Base-by-base conservation (phyloP, 441 rosid genomes). In the Iberis amara region DNA sequence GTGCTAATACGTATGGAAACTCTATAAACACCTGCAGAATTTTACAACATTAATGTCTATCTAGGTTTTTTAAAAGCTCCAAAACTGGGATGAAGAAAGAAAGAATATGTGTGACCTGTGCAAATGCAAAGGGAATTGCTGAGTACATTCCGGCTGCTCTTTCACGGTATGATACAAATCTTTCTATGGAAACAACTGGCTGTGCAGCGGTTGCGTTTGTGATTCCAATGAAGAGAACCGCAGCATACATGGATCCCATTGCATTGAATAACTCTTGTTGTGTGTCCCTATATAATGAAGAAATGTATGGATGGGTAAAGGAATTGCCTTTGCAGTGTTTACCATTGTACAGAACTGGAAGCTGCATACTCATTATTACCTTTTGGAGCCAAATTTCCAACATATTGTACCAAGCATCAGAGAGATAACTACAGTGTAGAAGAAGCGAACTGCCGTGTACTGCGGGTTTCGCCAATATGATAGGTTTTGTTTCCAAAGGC, bases 71-170 rank as follows among this genome's bases (percentile, higher is more conserved):
- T n/a, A n/a, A 7, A 47, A 39, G 11, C 21, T 21, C 6, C 7
- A 8, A 32, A 2, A 6, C 23, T 18, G 21, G 21, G 21, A 42
- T 28, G 43, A n/a, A n/a, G 15, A 57, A 52, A 21, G 49, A 58
- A 33, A 6, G 21, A 10, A 42, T 46, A 24, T 37, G 52, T 26
- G 31, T 42, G 65, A 87, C 98, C 96, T 91, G 98, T 42, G 98
- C 98, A 45, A 91, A 83, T 44, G 98, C 98, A 59, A 85, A 85
- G 0, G 98, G 78, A 53, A 91, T 68, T 57, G 96, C 90, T 0
- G 96, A 85, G 65, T 91, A 91, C 98, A 91, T 77, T 64, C 98
- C 96, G 0, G 98, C 98, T 7, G 86, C 94, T 79, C 96, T 79
- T 73, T 91, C 95, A 18, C 98, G 74, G 55, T 88, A 91, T 2